Conservation (phyloP, 306 rosid species). For the Dryas octopetala region DNA sequence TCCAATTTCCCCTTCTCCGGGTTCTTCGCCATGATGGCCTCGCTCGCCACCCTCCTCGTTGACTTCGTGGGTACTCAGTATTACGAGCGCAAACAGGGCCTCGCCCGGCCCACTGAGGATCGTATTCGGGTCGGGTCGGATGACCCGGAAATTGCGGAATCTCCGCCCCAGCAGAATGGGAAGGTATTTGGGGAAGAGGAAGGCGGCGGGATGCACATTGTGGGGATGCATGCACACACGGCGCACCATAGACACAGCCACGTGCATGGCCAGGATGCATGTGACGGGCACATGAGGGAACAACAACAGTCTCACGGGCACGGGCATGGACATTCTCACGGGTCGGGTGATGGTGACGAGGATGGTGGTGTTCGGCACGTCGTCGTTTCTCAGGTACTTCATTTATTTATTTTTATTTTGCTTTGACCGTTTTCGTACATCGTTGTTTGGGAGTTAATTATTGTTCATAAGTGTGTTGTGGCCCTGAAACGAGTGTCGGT, state of each 20-base stretch:
- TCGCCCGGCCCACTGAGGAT: constrained; percentile 34
- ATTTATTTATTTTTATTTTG: not conserved
- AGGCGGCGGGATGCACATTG: constrained; percentile 93
- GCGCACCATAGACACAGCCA: constrained; percentile 85
- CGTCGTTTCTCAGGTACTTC: constrained; percentile 82
- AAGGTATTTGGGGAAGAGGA: constrained; percentile 87
- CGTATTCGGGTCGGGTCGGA: constrained; percentile 41
- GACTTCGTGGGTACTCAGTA: constrained; percentile 91
- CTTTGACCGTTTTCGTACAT: not conserved
- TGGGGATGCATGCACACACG: constrained; percentile 95
- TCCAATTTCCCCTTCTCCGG: constrained; percentile 79
- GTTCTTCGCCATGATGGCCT: constrained; percentile 86
- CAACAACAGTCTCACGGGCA: constrained; percentile 21
- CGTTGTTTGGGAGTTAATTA: constrained; percentile 13
- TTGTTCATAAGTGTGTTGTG: not conserved
- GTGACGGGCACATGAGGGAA: constrained; percentile 44
- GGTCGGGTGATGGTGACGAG: constrained; percentile 31
- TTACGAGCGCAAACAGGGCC: constrained; percentile 74
- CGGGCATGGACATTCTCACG: constrained; percentile 50
- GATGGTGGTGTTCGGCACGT: constrained; percentile 70
- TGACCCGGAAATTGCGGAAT: constrained; percentile 31
- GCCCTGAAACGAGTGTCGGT: not conserved
- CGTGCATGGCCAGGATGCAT: constrained; percentile 61
- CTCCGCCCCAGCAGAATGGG: constrained; percentile 12
- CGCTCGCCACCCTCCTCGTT: constrained; percentile 74